Evolutionary conservation across 768 basidiomycete genomes (phyloP), one percentile per base, ranked within the genome.

Genomic region (Panus rudis): DNA sequence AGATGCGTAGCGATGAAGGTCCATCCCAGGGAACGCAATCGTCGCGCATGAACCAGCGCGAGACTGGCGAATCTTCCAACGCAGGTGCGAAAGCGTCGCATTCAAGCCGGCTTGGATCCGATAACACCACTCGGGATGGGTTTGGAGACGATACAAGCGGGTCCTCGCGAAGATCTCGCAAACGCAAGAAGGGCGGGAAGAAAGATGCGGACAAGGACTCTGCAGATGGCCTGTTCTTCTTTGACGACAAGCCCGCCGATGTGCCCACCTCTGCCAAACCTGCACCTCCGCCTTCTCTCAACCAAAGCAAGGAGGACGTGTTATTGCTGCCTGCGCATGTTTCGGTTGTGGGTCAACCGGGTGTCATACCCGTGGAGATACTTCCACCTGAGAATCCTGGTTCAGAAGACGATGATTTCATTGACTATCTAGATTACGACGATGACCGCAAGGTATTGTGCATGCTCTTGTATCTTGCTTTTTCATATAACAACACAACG

Each of bases 351-450:
- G 55, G 60, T 7, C 45, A 26, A 4, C 48, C 51, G 17, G 53
- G 44, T 16, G 48, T 43, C 6, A 48, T 42, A 4, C 67, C 75
- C 3, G 61, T 70, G 22, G 67, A 75, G 45, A 70, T 81, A 16
- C 58, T 78, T 14, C 58, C 67, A 12, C 64, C 72, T 14, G 56
- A 66, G 3, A 8, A 7, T 8, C 53, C 63, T 43, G 58, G 73
- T 27, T 66, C 68, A 12, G 77, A 79, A 17, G 75, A 74, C 7
- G 77, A 79, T 19, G 73, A 73, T 10, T 85, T 77, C 53, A 88
- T 91, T 45, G 78, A 89, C 41, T 88, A 85, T 54, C 67, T 90
- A 19, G 84, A 88, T 51, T 83, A 79, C 50, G 84, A 84, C 40
- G 62, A 60, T 37, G 77, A 79, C 52, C 63, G 70, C 25, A 75